phyloP scores from a whole-genome alignment of 208 protist species.

The Acanthamoeba culbertsoni region DNA sequence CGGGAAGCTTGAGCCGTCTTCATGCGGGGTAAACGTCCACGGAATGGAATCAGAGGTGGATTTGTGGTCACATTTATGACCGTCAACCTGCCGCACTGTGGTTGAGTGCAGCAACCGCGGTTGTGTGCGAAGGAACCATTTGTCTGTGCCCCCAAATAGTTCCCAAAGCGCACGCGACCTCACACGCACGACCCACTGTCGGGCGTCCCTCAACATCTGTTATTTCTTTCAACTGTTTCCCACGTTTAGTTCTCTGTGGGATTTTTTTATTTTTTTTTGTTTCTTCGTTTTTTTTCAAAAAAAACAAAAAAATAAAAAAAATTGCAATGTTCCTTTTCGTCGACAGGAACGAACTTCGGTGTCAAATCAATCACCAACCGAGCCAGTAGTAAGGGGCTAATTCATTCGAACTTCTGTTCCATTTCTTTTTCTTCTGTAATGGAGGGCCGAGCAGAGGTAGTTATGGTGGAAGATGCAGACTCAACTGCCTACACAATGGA shows the following conservation, averaged over 20 bases:
- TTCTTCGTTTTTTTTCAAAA: not conserved
- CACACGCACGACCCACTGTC: no score
- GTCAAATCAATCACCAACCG: no score
- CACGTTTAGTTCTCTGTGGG: no score
- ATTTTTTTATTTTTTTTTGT: no score
- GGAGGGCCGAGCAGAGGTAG: not conserved
- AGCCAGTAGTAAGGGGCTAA: no score
- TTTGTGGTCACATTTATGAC: conserved; percentile 7
- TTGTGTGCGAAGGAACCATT: not conserved
- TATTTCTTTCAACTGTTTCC: no score
- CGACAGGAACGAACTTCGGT: no score
- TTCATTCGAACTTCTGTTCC: no score
- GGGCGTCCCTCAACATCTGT: no score
- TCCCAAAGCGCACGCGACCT: no score
- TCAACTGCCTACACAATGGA: not conserved
- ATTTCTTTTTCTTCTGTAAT: not conserved
- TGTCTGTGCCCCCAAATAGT: no score
- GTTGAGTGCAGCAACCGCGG: not conserved
- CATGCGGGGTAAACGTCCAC: conserved; percentile 12
- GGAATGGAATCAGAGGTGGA: not conserved
- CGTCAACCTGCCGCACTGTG: not conserved
- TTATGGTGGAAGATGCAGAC: conserved; percentile 11
- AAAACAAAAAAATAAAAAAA: not conserved
- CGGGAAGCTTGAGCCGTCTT: not conserved
- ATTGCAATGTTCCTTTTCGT: no score